These are phyloP conservation scores for barley (Hordeum vulgare) DNA, from an alignment of 176 grass and related monocot genomes.

Conservation along the genomic window MorexV3_pseudomolecules_assembly NC_058521.1:585529672-585530171, in stretches of 20 bases:
- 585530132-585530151: too few relatives aligned
- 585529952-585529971: neutral
- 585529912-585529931: slow-evolving; percentile 13
- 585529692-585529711: neutral
- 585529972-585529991: slow-evolving; percentile 21
- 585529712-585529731: slow-evolving; percentile 23
- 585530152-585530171: too few relatives aligned
- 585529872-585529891: neutral
- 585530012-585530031: slow-evolving; percentile 17
- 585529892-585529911: too few relatives aligned
- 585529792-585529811: neutral
- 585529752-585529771: slow-evolving; percentile 42
- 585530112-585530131: too few relatives aligned
- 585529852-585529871: too few relatives aligned
- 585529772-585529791: slow-evolving; percentile 14
- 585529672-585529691: neutral
- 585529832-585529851: too few relatives aligned
- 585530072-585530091: too few relatives aligned
- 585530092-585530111: too few relatives aligned
- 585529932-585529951: neutral
- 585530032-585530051: too few relatives aligned
- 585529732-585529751: slow-evolving; percentile 16
- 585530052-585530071: too few relatives aligned
- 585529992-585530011: slow-evolving; percentile 30
- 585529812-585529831: neutral